Conservation (phyloP, 345 rosid species). For the Eucalyptus coolabah region DNA sequence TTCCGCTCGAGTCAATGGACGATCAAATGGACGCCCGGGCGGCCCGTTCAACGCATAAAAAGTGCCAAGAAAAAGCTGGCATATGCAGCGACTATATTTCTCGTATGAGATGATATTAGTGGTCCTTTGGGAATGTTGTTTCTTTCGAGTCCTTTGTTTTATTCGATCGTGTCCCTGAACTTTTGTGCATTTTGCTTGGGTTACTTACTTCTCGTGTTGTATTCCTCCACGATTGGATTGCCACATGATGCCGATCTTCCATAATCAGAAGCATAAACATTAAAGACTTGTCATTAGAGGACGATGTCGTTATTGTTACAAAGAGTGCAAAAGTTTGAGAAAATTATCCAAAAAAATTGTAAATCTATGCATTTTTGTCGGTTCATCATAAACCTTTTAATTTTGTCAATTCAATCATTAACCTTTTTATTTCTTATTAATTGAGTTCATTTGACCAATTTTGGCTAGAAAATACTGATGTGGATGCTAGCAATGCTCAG, state of each 20-base stretch:
- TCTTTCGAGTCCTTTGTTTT: no score
- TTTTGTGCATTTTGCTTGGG: not conserved
- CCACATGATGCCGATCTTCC: not conserved
- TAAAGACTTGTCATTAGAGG: not conserved
- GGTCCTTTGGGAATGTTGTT: not conserved
- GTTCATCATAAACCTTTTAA: no score
- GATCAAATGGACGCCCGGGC: not conserved
- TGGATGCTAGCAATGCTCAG: accelerated
- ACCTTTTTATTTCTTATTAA: no score
- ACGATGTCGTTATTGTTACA: not conserved
- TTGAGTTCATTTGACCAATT: no score
- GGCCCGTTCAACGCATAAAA: not conserved
- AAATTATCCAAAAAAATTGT: no score
- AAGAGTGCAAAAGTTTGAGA: not conserved
- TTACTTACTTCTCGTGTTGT: not conserved
- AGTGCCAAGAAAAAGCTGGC: not conserved
- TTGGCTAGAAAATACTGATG: no score
- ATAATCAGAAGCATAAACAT: not conserved
- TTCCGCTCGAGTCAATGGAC: not conserved
- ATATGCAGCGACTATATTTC: not conserved
- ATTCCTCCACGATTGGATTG: not conserved
- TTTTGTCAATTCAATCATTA: no score
- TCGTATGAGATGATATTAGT: not conserved
- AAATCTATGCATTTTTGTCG: accelerated
- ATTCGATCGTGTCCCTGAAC: not conserved